phyloP scores from a whole-genome alignment of 2,329 filamentous ascomycete species.

The Aspergillus melleus region DNA sequence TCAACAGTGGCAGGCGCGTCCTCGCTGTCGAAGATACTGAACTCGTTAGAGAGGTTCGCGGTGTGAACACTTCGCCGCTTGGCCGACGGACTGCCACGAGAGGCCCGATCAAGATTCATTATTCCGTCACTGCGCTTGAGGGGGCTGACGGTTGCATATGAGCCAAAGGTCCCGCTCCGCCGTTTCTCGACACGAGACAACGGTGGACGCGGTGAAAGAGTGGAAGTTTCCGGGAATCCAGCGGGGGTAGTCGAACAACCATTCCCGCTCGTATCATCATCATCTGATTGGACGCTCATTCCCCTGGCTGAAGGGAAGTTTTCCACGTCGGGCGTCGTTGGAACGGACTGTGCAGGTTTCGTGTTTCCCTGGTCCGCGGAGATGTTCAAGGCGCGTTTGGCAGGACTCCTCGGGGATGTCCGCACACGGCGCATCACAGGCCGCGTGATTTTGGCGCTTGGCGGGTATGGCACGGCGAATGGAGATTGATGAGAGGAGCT shows the following conservation, averaged over 20 bases:
- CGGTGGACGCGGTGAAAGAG: constrained; percentile 36
- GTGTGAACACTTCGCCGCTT: constrained; percentile 88
- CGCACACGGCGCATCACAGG: constrained; percentile 52
- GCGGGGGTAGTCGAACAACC: constrained; percentile 43
- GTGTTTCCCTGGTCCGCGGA: constrained; percentile 72
- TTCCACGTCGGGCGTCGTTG: constrained; percentile 50
- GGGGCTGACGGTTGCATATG: constrained; percentile 68
- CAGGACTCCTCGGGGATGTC: constrained; percentile 76
- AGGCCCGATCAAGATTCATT: constrained; percentile 80
- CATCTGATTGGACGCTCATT: constrained; percentile 24
- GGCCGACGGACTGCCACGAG: constrained; percentile 79
- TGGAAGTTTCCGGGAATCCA: constrained; percentile 22
- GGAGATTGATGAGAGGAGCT: constrained; percentile 51
- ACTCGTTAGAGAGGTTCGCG: constrained; percentile 61
- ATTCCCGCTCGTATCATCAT: constrained; percentile 20
- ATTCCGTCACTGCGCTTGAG: constrained; percentile 88
- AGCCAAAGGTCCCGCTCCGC: constrained; percentile 48
- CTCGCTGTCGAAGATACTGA: constrained; percentile 72
- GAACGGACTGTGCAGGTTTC: constrained; percentile 50
- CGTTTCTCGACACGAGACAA: constrained; percentile 52
- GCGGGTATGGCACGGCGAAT: constrained; percentile 64
- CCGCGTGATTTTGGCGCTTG: constrained; percentile 62
- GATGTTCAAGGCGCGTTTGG: constrained; percentile 72
- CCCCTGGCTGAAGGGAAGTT: constrained; percentile 39
- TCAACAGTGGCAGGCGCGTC: constrained; percentile 26